Conservation (phyloP, 2,329 filamentous ascomycete genomes). For the Coleophoma crateriformis region DNA sequence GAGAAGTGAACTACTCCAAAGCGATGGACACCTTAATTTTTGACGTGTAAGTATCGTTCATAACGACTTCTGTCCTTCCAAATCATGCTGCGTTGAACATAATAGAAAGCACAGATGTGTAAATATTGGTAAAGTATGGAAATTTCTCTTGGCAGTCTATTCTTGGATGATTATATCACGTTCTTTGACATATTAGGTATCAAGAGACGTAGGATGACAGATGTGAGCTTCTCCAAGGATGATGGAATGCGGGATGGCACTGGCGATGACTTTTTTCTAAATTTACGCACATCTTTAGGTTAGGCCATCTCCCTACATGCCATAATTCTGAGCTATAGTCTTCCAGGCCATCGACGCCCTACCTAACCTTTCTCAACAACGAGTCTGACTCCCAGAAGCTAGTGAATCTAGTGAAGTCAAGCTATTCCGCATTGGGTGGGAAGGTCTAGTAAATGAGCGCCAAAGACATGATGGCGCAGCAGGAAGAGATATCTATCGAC, state of each 20-base stretch:
- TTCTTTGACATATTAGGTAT: not conserved
- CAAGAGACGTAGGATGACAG: constrained; percentile 7
- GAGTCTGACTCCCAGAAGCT: constrained; percentile 5
- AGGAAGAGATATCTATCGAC: constrained; percentile 11
- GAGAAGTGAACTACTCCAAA: constrained; percentile 6
- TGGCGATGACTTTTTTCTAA: constrained; percentile 8
- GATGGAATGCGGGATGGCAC: constrained; percentile 9
- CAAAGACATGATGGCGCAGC: constrained; percentile 4
- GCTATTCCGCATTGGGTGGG: constrained; percentile 5
- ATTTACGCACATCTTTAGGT: constrained; percentile 3
- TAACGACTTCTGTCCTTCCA: no score
- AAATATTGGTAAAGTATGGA: no score
- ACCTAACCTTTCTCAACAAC: constrained; percentile 5
- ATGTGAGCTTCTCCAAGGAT: constrained; percentile 10
- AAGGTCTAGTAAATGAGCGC: constrained; percentile 6
- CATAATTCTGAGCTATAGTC: not conserved
- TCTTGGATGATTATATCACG: not conserved
- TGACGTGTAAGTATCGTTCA: constrained; percentile 6
- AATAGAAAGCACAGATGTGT: no score
- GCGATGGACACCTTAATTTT: constrained; percentile 8
- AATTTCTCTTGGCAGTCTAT: no score
- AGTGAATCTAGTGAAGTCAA: constrained; percentile 4
- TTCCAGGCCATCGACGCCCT: constrained; percentile 5
- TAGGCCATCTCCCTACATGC: not conserved
- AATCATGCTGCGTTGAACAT: no score